Base-by-base conservation (phyloP, 768 basidiomycete species). In the Pulveroboletus sp. region DNA sequence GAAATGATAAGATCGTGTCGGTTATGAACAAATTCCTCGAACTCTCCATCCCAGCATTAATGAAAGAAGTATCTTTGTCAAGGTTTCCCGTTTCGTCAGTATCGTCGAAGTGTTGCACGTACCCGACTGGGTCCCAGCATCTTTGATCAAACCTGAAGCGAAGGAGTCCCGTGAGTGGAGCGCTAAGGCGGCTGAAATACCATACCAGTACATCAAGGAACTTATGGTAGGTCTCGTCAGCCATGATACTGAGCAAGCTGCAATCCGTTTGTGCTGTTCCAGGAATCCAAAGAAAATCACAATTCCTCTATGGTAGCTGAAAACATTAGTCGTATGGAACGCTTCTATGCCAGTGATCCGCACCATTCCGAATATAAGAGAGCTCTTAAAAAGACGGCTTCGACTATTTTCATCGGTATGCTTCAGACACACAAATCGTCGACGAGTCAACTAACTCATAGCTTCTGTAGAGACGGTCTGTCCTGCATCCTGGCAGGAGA, bases 81-180 rank as follows among this genome's bases (percentile, higher is more conserved):
- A n/a, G 19, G 0, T 45, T 54, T 46, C 30, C 54, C 51, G 1
- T 55, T 54, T 23, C 23, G 53, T 54, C 16, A 44, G 54, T 37
- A 16, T 14, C 30, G n/a, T 24, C 23, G 20, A 32, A 64, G 64
- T 65, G 23, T 53, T 59, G 45, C 27, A 58, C 24, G 9, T 63
- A 10, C 64, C 63, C 1, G 50, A 59, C 9, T 63, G 58, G 62
- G 22, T 38, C 23, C 41, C 23, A 1, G 51, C 46, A 3, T 48
- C 42, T 9, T 48, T 23, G 16, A 24, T 50, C 11, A 47, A 51
- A 38, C 43, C 19, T 12, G 43, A 51, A 22, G 53, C 50, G 20
- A 34, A 29, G 12, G 0, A 19, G 17, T 17, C 35, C 3, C 17
- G 35, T 19, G 35, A 36, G 11, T 36, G 16, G 17, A 19, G 35